phyloP scores from a whole-genome alignment of 2,329 filamentous ascomycete species.

The Rhinocladiella similis region DNA sequence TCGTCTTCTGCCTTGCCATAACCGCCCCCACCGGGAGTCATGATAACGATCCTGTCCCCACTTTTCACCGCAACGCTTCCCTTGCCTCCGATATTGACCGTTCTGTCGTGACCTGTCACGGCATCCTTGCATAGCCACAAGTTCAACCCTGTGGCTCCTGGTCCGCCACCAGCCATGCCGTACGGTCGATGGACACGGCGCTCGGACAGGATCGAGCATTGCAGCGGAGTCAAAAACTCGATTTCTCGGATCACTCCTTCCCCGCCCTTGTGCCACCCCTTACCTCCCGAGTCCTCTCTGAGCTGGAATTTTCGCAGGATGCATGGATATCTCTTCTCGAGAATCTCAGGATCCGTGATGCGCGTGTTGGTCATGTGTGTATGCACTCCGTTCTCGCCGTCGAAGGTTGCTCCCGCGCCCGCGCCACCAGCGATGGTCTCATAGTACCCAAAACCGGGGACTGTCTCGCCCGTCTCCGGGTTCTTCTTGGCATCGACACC shows the following conservation, averaged over 20 bases:
- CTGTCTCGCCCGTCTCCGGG: neutral
- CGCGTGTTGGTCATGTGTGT: slow-evolving; percentile 85
- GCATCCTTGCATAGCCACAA: slow-evolving; percentile 23
- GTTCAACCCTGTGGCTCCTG: slow-evolving; percentile 22
- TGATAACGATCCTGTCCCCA: slow-evolving; percentile 39
- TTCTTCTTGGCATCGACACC: slow-evolving; percentile 21
- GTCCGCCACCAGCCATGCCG: slow-evolving; percentile 25
- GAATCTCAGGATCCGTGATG: slow-evolving; percentile 77
- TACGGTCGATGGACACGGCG: slow-evolving; percentile 26
- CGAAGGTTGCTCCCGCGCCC: slow-evolving; percentile 71
- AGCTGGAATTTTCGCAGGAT: slow-evolving; percentile 70
- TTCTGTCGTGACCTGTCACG: neutral
- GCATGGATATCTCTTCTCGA: slow-evolving; percentile 75
- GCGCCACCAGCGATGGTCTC: slow-evolving; percentile 80
- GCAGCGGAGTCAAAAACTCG: slow-evolving; percentile 75
- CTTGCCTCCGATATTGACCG: slow-evolving; percentile 2
- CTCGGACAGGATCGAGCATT: slow-evolving; percentile 50
- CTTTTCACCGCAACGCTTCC: slow-evolving; percentile 24
- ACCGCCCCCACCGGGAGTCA: slow-evolving; percentile 13
- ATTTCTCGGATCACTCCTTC: slow-evolving; percentile 77
- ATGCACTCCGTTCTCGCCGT: slow-evolving; percentile 74
- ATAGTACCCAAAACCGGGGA: slow-evolving; percentile 68
- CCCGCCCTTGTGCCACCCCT: slow-evolving; percentile 67
- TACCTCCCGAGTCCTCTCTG: slow-evolving; percentile 62
- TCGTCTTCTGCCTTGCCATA: slow-evolving; percentile 2